A percentile compares a stretch with the other conserved stretches of the same genome.
phyloP scores from a whole-genome alignment of 139 green algal genomes.

The Micromonas pusilla region DNA sequence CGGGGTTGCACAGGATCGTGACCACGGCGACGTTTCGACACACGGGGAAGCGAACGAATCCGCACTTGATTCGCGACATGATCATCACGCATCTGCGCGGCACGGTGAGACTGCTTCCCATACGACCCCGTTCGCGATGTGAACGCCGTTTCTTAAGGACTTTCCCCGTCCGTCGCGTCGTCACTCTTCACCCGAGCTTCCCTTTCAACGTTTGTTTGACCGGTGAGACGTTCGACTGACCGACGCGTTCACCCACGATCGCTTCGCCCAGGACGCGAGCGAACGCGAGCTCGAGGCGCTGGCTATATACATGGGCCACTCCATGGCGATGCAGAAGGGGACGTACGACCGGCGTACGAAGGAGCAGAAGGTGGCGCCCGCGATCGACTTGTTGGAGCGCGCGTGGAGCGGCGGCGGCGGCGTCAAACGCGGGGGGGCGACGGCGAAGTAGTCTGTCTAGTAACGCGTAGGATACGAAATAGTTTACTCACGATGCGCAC shows the following conservation, averaged over 20 bases:
- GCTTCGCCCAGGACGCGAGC: too few species aligned
- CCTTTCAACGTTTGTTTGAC: too few species aligned
- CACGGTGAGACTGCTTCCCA: too few species aligned
- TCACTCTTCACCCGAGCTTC: too few species aligned
- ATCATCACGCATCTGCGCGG: conserved; percentile 51
- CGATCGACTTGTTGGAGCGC: conserved; percentile 54
- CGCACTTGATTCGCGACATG: conserved; percentile 60
- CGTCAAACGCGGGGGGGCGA: neutral
- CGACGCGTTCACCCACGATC: too few species aligned
- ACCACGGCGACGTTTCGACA: conserved; percentile 27
- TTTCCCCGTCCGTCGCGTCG: too few species aligned
- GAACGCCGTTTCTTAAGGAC: too few species aligned
- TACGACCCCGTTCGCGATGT: too few species aligned
- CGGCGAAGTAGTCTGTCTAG: neutral
- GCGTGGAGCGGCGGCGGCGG: neutral
- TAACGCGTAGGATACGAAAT: neutral
- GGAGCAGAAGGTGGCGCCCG: conserved; percentile 54
- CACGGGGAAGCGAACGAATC: conserved; percentile 41
- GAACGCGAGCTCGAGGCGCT: conserved; percentile 62
- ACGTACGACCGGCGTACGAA: conserved; percentile 58
- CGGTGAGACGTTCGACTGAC: too few species aligned
- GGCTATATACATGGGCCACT: conserved; percentile 68
- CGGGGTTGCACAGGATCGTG: conserved; percentile 46
- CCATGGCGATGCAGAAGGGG: conserved; percentile 49
- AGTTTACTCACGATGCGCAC: too few species aligned